Evolutionary conservation across 495 filamentous ascomycete species (phyloP), one percentile per base, ranked within the genome.

Genomic region (Tetracladium marchalianum): DNA sequence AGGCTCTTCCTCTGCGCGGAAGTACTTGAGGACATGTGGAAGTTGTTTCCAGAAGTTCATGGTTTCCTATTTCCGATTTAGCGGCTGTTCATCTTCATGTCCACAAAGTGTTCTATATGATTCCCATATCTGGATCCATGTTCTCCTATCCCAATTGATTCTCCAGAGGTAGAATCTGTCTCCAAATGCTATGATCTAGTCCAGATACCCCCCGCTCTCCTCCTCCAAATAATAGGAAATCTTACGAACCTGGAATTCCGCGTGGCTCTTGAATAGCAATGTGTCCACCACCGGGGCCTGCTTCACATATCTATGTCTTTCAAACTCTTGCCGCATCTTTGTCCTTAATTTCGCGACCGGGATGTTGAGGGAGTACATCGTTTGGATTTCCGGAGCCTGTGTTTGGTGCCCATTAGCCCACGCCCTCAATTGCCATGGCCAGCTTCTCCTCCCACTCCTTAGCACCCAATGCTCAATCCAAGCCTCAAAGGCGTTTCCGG

Each of bases 41-140:
- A 90, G 75, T 69, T 97, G 93, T 69, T 95, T 95, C 92, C 93
- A 98, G 77, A 83, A 98, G 68, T 97, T 98, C 71, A 97, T 76
- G 32, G 88, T 97, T 78, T 98, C 92, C 88, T 95, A 51, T 43
- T 11, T 35, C 37, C 48, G 31, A 32, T 35, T 53, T 32, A 51
- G 47, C 24, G 16, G 15, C 22, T 35, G 36, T 35, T 8, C 15
- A 53, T 18, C 16, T n/a, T 35, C 17, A 33, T 46, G 16, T 27
- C 4, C 11, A 12, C 16, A 10, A 12, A 45, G 16, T 13, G 10
- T 37, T 13, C 35, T 9, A 37, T 37, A 37, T 37, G n/a, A 3
- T 37, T 17, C 35, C 2, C 35, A 37, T 17, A 37, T 17, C 35
- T 19, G 3, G 13, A 41, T 4, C 39, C 39, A 31, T 41, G 7